Evolutionary conservation across 805 yeast species (phyloP).

Genomic region (Kodamaea kaohsiungensis): DNA sequence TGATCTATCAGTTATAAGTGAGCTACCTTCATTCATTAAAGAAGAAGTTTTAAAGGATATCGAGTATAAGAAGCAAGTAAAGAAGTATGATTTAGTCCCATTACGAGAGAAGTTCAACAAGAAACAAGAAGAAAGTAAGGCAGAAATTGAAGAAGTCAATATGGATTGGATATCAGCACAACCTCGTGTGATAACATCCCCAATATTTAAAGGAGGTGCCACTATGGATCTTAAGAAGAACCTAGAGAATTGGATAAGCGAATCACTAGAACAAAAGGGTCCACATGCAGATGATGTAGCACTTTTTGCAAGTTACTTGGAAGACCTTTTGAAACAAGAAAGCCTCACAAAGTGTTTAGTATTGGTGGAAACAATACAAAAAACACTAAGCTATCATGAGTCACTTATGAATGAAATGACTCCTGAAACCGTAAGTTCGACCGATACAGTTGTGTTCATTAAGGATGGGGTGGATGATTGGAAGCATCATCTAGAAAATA

Average conservation of each 20-base stretch:
- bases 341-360: slow-evolving; percentile 19
- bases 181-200: slow-evolving; percentile 10
- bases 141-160: slow-evolving; percentile 17
- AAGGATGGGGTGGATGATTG: slow-evolving; percentile 22
- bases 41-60: slow-evolving; percentile 38
- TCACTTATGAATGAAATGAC: slow-evolving; percentile 1
- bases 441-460: background rate
- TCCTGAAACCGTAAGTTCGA: background rate
- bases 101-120: slow-evolving; percentile 27
- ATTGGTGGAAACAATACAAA: slow-evolving; percentile 16
- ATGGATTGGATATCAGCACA: slow-evolving; percentile 25
- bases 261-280: slow-evolving; percentile 31
- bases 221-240: slow-evolving; percentile 14
- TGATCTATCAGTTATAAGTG: slow-evolving; percentile 38
- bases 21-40: slow-evolving; percentile 39
- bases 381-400: slow-evolving; percentile 9
- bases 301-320: slow-evolving; percentile 20
- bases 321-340: slow-evolving; percentile 17
- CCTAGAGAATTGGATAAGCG: slow-evolving; percentile 28
- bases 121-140: slow-evolving; percentile 12
- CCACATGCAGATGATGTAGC: slow-evolving; percentile 36
- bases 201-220: slow-evolving; percentile 9
- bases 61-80: slow-evolving; percentile 29
- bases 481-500: slow-evolving; percentile 12
- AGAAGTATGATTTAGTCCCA: slow-evolving; percentile 25